Base-by-base conservation (phyloP, 805 yeast species). In the Lipomyces sp. region DNA sequence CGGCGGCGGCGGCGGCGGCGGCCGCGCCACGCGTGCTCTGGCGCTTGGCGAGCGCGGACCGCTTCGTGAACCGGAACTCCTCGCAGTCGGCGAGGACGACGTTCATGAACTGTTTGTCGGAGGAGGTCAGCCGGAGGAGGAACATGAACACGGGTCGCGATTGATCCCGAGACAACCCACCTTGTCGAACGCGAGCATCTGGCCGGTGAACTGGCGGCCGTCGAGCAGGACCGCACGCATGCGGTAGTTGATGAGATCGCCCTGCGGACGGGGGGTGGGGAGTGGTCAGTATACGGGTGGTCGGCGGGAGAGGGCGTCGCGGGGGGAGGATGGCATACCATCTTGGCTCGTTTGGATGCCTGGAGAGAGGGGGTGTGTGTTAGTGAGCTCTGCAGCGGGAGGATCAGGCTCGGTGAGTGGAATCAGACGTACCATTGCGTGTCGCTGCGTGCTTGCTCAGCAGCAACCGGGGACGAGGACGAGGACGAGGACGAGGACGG, bases 141-240 rank as follows among this genome's bases (percentile, higher is more conserved):
- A n/a, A n/a, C n/a, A n/a, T n/a, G n/a, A n/a, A n/a, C n/a, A n/a
- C n/a, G n/a, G n/a, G n/a, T n/a, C n/a, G n/a, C n/a, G n/a, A n/a
- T n/a, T n/a, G n/a, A n/a, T n/a, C n/a, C n/a, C n/a, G n/a, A n/a
- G n/a, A n/a, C n/a, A n/a, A 35, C 57, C n/a, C 41, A 63, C 66
- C 53, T 83, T 83, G 67, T 93, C 98, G 66, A 87, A 91, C 6
- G 98, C 89, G 56, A 90, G 69, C 46, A 91, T 74, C 55, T 81
- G 82, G 1, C 98, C 98, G 5, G 82, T 74, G 58, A 86, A 79
- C 39, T 80, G 82, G 38, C 95, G 76, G 4, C 84, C 83, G 68
- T 91, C 97, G n/a, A 79, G 67, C 1, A 91, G 79, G 26, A 82
- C 74, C 22, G 88, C 85, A 47, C 83, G 78, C 47, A 93, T 79